These are phyloP conservation scores for Microcos paniculata DNA, from an alignment of 345 rosid genomes.

Conservation along the genomic window DNA sequence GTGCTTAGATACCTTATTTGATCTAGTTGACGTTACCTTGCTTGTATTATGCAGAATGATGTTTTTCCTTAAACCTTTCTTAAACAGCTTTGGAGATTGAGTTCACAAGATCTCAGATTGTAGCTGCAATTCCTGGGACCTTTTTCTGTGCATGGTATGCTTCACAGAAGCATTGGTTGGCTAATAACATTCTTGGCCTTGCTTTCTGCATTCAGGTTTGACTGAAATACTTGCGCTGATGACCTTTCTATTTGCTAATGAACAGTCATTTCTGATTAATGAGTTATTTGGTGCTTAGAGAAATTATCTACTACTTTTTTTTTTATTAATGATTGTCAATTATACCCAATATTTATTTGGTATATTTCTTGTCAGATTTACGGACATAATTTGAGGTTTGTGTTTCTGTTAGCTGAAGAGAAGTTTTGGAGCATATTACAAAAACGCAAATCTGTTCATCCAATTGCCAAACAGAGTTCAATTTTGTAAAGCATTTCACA, in stretches of 20 bases:
- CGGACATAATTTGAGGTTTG: neutral
- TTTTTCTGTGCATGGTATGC: slow-evolving; percentile 99
- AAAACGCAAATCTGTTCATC: neutral
- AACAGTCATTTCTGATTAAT: neutral
- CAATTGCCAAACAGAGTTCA: neutral
- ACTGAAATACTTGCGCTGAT: slow-evolving; percentile 12
- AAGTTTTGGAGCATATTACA: neutral
- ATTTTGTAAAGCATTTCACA: neutral
- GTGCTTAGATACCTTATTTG: slow-evolving; percentile 18
- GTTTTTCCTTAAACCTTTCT: slow-evolving; percentile 34
- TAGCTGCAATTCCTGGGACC: slow-evolving; percentile 95
- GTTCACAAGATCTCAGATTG: slow-evolving; percentile 87
- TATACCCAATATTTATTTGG: neutral
- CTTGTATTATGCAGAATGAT: slow-evolving; percentile 44
- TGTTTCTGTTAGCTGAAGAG: neutral
- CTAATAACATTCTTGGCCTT: slow-evolving; percentile 90
- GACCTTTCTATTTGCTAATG: neutral
- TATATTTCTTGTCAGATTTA: neutral
- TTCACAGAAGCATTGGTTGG: slow-evolving; percentile 94
- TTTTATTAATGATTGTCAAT: neutral
- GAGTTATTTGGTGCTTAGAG: slow-evolving; percentile 2
- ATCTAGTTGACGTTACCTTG: slow-evolving; percentile 31
- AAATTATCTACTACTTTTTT: neutral
- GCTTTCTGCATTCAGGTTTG: slow-evolving; percentile 98
- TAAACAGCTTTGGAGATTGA: slow-evolving; percentile 92